These are phyloP conservation scores for Aquilaria agallochum DNA, from an alignment of 441 rosid species.

Conservation along the genomic window DNA sequence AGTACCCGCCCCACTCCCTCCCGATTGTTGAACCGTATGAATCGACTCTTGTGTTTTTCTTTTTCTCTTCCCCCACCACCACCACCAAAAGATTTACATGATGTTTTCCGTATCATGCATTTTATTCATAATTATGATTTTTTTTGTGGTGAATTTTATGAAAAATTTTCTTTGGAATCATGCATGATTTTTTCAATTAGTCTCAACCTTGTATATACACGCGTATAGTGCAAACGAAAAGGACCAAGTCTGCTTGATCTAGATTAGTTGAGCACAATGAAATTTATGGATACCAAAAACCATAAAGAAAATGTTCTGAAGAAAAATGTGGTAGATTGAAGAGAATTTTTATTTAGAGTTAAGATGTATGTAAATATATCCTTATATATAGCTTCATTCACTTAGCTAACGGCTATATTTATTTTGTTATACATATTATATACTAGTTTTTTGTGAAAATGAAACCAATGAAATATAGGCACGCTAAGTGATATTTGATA, in stretches of 20 bases:
- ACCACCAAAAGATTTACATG: conserved; percentile 1
- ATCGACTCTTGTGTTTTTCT: neutral
- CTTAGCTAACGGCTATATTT: too few relatives aligned
- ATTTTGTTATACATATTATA: too few relatives aligned
- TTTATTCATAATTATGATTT: too few relatives aligned
- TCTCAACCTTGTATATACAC: neutral
- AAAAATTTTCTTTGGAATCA: neutral
- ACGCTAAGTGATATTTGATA: too few relatives aligned
- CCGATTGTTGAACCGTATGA: too few relatives aligned
- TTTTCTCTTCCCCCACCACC: neutral
- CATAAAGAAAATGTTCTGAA: neutral
- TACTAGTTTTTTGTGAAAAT: too few relatives aligned
- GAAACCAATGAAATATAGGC: too few relatives aligned
- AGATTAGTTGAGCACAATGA: conserved; percentile 13
- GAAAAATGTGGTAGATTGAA: too few relatives aligned
- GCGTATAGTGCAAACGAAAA: neutral
- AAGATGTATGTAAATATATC: too few relatives aligned
- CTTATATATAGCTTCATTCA: too few relatives aligned
- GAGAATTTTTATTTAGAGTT: too few relatives aligned
- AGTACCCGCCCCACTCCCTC: conserved; percentile 16
- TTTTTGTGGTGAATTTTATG: neutral
- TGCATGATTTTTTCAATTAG: neutral
- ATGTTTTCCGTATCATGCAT: too few relatives aligned
- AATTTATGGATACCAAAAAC: conserved; percentile 10
- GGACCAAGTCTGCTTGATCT: conserved; percentile 18